phyloP scores from a whole-genome alignment of 371 early-diverging fungal genomes.

The Apophysomyces sp. region DNA sequence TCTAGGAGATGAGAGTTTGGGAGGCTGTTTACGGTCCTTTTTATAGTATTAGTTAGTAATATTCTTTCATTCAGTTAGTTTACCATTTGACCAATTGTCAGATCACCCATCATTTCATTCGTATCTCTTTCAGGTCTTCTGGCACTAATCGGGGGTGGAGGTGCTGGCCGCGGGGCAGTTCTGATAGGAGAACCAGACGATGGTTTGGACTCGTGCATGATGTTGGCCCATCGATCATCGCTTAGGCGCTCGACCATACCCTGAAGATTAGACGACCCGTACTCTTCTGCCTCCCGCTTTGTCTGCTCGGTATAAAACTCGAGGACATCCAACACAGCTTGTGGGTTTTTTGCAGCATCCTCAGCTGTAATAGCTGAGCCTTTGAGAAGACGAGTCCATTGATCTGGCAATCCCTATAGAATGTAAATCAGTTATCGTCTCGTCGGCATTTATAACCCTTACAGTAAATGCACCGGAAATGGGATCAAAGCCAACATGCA shows the following conservation, averaged over 20 bases:
- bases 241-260: conserved; percentile 42
- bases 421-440: not conserved
- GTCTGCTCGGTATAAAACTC: conserved; percentile 90
- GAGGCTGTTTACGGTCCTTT: conserved; percentile 2
- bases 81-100: conserved; percentile 10
- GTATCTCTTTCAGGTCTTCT: conserved; percentile 14
- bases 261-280: conserved; percentile 31
- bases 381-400: conserved; percentile 86
- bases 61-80: not conserved
- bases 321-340: conserved; percentile 91
- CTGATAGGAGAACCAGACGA: not conserved
- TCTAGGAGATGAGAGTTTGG: conserved; percentile 5
- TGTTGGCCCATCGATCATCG: conserved; percentile 49
- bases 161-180: conserved; percentile 24
- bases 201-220: conserved; percentile 27
- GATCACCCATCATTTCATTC: conserved; percentile 27
- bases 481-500: conserved; percentile 97
- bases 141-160: conserved; percentile 15
- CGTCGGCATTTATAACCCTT: conserved; percentile 23
- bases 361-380: conserved; percentile 88
- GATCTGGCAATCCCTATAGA: conserved; percentile 80
- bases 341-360: conserved; percentile 91
- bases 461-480: conserved; percentile 91
- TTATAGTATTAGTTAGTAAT: not conserved
- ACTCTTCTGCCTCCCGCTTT: conserved; percentile 46